Evolutionary conservation across 106 monocot species (phyloP).

Genomic region (Hemerocallis citrina): DNA sequence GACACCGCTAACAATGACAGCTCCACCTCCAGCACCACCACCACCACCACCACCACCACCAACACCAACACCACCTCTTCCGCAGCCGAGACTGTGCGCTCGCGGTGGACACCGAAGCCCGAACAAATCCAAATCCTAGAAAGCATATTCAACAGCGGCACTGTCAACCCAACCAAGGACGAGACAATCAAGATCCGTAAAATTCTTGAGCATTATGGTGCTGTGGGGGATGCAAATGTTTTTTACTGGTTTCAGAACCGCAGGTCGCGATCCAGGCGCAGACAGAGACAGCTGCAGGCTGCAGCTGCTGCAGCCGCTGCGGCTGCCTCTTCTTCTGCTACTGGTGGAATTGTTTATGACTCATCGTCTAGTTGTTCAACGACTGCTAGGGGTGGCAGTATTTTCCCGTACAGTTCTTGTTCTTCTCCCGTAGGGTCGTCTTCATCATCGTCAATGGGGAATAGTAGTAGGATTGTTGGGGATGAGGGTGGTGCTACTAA

Average conservation of each 20-base stretch:
- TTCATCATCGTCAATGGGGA: constrained; percentile 15
- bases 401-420: not conserved
- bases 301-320: constrained; percentile 15
- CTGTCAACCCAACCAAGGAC: constrained; percentile 89
- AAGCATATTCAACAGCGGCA: constrained; percentile 98
- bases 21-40: no score
- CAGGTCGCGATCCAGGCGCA: constrained; percentile 82
- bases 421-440: not conserved
- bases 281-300: constrained; percentile 83
- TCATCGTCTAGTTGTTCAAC: constrained; percentile 14
- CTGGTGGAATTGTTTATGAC: constrained; percentile 4
- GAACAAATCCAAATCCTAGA: constrained; percentile 98
- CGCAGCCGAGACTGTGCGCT: constrained; percentile 69
- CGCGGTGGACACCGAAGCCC: constrained; percentile 93
- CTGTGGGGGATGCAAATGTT: constrained; percentile 93
- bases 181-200: constrained; percentile 86
- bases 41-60: no score
- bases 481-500: constrained; percentile 18
- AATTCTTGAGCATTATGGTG: constrained; percentile 83
- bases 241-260: constrained; percentile 99
- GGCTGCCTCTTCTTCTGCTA: no score
- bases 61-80: constrained; percentile 5
- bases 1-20: no score
- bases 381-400: constrained; percentile 7
- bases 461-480: no score